Evolutionary conservation across 805 yeast species (phyloP).

Genomic region (Cyberlindnera subsufficiens): DNA sequence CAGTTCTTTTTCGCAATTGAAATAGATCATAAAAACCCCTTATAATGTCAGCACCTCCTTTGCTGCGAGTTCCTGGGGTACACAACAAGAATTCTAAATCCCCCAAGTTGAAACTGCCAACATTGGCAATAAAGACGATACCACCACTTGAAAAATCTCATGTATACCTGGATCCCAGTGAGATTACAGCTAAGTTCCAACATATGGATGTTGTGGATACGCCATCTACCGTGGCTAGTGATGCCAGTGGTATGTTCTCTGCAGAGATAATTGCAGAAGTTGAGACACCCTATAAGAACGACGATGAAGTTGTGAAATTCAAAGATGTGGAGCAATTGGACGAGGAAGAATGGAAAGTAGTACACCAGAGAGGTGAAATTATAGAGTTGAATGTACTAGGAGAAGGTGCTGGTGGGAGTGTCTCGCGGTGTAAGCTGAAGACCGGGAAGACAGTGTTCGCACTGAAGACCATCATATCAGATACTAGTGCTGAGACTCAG

Average conservation of each 20-base stretch:
- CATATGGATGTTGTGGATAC: conserved; percentile 18
- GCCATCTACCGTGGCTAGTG: conserved; percentile 27
- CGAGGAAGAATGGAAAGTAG: conserved; percentile 68
- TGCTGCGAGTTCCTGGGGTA: conserved; percentile 39
- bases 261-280: conserved; percentile 26
- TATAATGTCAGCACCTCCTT: conserved; percentile 32
- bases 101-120: conserved; percentile 40
- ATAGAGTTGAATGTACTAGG: conserved; percentile 70
- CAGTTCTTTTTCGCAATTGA: no score
- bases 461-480: conserved; percentile 49
- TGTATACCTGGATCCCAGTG: conserved; percentile 6
- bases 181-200: conserved; percentile 13
- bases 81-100: conserved; percentile 31
- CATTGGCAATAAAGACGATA: conserved; percentile 20
- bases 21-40: neutral
- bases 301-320: conserved; percentile 4
- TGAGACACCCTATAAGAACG: conserved; percentile 7
- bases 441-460: conserved; percentile 71
- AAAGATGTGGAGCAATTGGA: conserved; percentile 51
- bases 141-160: neutral
- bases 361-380: conserved; percentile 55
- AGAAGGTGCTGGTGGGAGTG: conserved; percentile 94
- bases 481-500: conserved; percentile 72
- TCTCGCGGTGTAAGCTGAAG: conserved; percentile 65
- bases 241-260: conserved; percentile 23